Percentiles rank a stretch among this genome's conserved stretches.
Conservation (phyloP, 306 rosid genomes). For the Dryas octopetala region DNA sequence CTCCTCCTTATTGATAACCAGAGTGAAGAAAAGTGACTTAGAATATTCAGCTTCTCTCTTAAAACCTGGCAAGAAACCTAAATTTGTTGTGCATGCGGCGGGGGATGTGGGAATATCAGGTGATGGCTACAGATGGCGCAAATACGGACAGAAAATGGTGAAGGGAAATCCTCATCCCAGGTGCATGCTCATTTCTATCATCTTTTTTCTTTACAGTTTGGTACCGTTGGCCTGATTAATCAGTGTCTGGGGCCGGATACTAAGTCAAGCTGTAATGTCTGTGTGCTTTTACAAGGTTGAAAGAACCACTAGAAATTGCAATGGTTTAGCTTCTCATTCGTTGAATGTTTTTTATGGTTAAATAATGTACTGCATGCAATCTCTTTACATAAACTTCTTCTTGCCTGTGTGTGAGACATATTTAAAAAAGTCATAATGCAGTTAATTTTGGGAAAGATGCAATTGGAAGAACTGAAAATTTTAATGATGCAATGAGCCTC, state of each 20-base stretch:
- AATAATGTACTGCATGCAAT: not conserved
- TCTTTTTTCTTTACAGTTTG: constrained; percentile 12
- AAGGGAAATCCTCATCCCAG: constrained; percentile 94
- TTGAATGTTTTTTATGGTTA: not conserved
- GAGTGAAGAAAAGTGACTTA: constrained; percentile 70
- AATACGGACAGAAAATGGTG: constrained; percentile 98
- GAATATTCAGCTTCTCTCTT: constrained; percentile 41
- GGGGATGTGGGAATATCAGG: constrained; percentile 92
- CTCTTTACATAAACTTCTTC: constrained; percentile 1
- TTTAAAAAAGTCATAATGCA: not conserved
- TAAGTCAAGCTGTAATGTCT: no score
- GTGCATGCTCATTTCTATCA: constrained; percentile 36
- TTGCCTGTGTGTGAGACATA: not conserved
- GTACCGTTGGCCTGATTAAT: constrained; percentile 18
- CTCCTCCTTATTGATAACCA: constrained; percentile 42
- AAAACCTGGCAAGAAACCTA: constrained; percentile 72
- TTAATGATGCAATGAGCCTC: not conserved
- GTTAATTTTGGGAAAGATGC: not conserved
- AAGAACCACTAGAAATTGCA: no score
- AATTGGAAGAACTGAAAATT: not conserved
- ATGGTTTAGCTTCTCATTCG: no score
- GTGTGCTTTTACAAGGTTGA: no score
- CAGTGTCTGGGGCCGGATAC: not conserved
- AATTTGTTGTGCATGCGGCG: constrained; percentile 85
- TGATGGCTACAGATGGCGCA: constrained; percentile 98